Percentiles rank a stretch among this genome's conserved stretches.
phyloP scores from a whole-genome alignment of 495 filamentous ascomycete genomes.

The Talaromyces proteolyticus region DNA sequence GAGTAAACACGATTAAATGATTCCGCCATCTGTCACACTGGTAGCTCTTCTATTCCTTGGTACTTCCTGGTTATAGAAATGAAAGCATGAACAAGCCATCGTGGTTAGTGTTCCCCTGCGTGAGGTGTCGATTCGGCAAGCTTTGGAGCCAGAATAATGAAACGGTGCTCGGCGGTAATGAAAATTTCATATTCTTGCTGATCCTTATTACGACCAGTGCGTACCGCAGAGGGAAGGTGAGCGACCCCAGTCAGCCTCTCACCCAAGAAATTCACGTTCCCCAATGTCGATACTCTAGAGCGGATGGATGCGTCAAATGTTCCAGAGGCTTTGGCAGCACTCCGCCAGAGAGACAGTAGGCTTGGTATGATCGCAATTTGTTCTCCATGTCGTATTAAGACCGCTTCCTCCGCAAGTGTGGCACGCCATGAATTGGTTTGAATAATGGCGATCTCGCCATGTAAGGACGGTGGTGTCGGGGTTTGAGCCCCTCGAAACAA shows the following conservation, averaged over 20 bases:
- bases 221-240: conserved; percentile 39
- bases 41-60: no score
- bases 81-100: no score
- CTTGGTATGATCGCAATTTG: conserved; percentile 57
- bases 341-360: conserved; percentile 62
- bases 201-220: conserved; percentile 24
- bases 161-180: conserved; percentile 57
- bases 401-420: conserved; percentile 53
- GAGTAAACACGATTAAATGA: no score
- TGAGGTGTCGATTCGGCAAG: conserved; percentile 16
- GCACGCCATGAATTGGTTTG: conserved; percentile 39
- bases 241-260: conserved; percentile 56
- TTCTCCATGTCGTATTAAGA: conserved; percentile 62
- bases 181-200: conserved; percentile 52
- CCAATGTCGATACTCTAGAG: conserved; percentile 36
- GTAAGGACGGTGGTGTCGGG: conserved; percentile 23
- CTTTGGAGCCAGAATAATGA: conserved; percentile 49
- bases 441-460: conserved; percentile 63
- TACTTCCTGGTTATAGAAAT: no score
- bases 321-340: conserved; percentile 51
- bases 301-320: conserved; percentile 45
- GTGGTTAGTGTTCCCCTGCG: neutral
- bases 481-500: conserved; percentile 41
- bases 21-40: no score
- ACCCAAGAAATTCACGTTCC: conserved; percentile 54